Evolutionary conservation across 768 basidiomycete genomes (phyloP).

Genomic region (Podaxis pistillaris): DNA sequence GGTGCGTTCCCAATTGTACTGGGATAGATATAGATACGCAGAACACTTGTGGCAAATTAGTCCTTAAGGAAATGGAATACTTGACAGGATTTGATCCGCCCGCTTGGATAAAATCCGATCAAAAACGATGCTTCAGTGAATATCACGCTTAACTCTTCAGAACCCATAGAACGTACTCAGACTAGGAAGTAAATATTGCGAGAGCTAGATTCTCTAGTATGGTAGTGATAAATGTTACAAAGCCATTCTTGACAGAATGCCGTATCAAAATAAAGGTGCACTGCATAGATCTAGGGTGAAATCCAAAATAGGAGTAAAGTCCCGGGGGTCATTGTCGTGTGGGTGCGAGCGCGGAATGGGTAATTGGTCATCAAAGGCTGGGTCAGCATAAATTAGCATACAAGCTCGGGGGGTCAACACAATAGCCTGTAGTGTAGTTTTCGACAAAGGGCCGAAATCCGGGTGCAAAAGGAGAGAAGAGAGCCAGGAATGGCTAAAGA

Average conservation of each 20-base stretch:
- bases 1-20: too few species aligned
- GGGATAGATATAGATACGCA: too few species aligned
- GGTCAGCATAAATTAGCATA: neutral
- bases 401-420: neutral
- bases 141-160: too few species aligned
- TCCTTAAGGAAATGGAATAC: too few species aligned
- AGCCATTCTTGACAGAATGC: neutral
- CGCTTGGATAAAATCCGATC: too few species aligned
- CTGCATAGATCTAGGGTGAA: neutral
- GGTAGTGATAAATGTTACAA: neutral
- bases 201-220: too few species aligned
- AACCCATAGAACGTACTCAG: too few species aligned
- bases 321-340: neutral
- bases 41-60: too few species aligned
- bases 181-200: too few species aligned
- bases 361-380: neutral
- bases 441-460: neutral
- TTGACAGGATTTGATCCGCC: too few species aligned
- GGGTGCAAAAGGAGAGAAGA: neutral
- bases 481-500: slow-evolving; percentile 23
- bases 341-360: neutral
- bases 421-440: neutral
- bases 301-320: neutral
- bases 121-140: too few species aligned
- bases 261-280: neutral